These are phyloP conservation scores for Penicillium sp. DNA, from an alignment of 2,329 filamentous ascomycete genomes.

Conservation along the genomic window DNA sequence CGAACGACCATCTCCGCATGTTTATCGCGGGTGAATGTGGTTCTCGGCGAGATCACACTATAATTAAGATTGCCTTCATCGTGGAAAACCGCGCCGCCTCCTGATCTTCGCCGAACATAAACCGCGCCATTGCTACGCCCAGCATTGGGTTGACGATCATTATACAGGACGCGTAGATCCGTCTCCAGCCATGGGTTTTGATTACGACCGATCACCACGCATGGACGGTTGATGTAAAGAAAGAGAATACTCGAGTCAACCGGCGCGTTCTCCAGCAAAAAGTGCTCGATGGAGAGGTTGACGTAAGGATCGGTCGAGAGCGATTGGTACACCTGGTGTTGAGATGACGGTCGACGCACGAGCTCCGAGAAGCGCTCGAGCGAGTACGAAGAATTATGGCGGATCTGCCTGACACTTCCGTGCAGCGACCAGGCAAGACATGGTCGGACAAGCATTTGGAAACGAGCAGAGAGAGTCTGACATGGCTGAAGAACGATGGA, in stretches of 20 bases:
- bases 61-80: constrained; percentile 92
- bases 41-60: constrained; percentile 77
- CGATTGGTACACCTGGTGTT: constrained; percentile 64
- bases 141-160: constrained; percentile 22
- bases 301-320: constrained; percentile 67
- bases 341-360: constrained; percentile 29
- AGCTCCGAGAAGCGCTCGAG: constrained; percentile 30
- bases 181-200: constrained; percentile 97
- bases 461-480: not conserved
- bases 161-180: constrained; percentile 60
- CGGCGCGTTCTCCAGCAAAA: constrained; percentile 69
- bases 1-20: constrained; percentile 90
- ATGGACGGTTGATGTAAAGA: constrained; percentile 80
- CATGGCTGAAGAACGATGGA: constrained; percentile 1
- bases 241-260: constrained; percentile 72
- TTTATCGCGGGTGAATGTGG: constrained; percentile 71
- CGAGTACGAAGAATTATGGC: constrained; percentile 28
- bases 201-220: constrained; percentile 87
- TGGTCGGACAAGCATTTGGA: constrained; percentile 25
- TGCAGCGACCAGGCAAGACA: constrained; percentile 11
- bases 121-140: constrained; percentile 38
- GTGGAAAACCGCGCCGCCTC: constrained; percentile 91
- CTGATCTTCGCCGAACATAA: constrained; percentile 77
- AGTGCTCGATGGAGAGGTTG: constrained; percentile 92
- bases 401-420: constrained; percentile 9